These are phyloP conservation scores for Podospora sp. DNA, from an alignment of 495 filamentous ascomycete species.

Conservation along the genomic window DNA sequence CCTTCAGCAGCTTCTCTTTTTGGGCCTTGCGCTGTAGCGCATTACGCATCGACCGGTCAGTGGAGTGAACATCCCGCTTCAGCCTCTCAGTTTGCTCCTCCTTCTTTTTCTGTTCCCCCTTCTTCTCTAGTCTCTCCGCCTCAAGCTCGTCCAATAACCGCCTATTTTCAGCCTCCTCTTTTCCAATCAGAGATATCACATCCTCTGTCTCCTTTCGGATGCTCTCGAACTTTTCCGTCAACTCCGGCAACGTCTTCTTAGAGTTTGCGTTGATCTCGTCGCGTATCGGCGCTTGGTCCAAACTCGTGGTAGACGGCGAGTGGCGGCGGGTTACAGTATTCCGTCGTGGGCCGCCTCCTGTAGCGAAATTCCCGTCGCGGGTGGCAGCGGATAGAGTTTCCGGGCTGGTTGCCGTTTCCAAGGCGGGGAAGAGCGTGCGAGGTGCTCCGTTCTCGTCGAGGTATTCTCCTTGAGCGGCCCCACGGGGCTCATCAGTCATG, in stretches of 20 bases:
- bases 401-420: constrained; percentile 59
- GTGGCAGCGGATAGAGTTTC: constrained; percentile 55
- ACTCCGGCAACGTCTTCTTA: constrained; percentile 52
- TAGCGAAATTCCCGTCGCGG: constrained; percentile 62
- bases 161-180: constrained; percentile 68
- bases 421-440: constrained; percentile 46
- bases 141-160: constrained; percentile 77
- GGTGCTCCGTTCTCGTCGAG: constrained; percentile 43
- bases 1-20: constrained; percentile 77
- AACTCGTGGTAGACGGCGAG: constrained; percentile 69
- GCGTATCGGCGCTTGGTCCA: constrained; percentile 55
- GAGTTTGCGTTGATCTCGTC: constrained; percentile 46
- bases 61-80: constrained; percentile 74
- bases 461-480: constrained; percentile 41
- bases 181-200: constrained; percentile 51
- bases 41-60: constrained; percentile 81
- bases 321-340: constrained; percentile 71
- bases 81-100: constrained; percentile 82
- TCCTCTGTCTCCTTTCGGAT: constrained; percentile 72
- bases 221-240: constrained; percentile 71
- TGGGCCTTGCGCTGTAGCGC: constrained; percentile 78
- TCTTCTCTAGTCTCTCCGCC: constrained; percentile 69
- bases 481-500: constrained; percentile 47
- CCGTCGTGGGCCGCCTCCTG: constrained; percentile 61
- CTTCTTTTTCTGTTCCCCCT: constrained; percentile 75